Conservation (phyloP, 768 basidiomycete species). For the Russula ochroleuca region DNA sequence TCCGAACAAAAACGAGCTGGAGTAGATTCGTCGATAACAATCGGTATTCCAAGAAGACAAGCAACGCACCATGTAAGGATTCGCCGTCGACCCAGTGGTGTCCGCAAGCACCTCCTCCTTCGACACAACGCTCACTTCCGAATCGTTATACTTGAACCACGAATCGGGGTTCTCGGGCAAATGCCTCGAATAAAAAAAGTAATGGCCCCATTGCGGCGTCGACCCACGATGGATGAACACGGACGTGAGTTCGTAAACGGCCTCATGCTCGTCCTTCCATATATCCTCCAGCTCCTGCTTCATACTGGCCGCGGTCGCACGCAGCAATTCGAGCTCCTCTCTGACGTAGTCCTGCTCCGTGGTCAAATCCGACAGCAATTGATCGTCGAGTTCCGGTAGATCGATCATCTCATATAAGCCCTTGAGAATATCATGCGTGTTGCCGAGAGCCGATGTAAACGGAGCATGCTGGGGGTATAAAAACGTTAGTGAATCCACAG, state of each 20-base stretch:
- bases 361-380: slow-evolving; percentile 49
- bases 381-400: slow-evolving; percentile 54
- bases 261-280: slow-evolving; percentile 64
- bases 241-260: slow-evolving; percentile 85
- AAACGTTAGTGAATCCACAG: not conserved
- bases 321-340: slow-evolving; percentile 54
- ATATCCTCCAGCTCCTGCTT: slow-evolving; percentile 68
- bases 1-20: slow-evolving; percentile 80
- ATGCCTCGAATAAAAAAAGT: slow-evolving; percentile 92
- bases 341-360: slow-evolving; percentile 51
- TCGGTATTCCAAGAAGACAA: not conserved
- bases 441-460: slow-evolving; percentile 51
- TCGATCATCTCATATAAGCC: slow-evolving; percentile 40
- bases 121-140: slow-evolving; percentile 68
- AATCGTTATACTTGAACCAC: slow-evolving; percentile 98
- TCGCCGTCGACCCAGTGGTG: slow-evolving; percentile 86
- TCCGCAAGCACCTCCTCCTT: slow-evolving; percentile 85
- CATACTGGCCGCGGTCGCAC: slow-evolving; percentile 45
- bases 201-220: slow-evolving; percentile 85
- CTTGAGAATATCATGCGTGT: slow-evolving; percentile 55
- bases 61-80: slow-evolving; percentile 73
- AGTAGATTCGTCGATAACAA: not conserved
- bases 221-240: slow-evolving; percentile 94
- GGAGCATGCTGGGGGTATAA: slow-evolving; percentile 50
- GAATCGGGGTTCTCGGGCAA: slow-evolving; percentile 73